Evolutionary conservation across 2,329 filamentous ascomycete species (phyloP), one percentile per base, ranked within the genome.

Genomic region (Arachnomyces sp.): DNA sequence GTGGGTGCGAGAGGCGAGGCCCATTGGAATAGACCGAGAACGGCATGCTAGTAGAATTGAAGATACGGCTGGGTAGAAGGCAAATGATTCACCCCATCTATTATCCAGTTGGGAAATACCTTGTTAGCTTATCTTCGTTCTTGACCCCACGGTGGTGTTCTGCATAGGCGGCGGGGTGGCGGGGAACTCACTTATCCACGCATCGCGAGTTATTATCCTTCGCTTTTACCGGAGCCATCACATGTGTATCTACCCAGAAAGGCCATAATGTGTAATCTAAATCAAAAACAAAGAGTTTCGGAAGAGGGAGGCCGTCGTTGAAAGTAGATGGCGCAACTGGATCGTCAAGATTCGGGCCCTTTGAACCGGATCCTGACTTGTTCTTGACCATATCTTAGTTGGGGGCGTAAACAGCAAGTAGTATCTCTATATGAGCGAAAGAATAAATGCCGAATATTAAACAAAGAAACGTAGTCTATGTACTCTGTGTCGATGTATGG

Each of bases 201-300:
- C 59, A 63, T 43, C 64, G 64, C 18, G 65, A 65, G 46, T 67
- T 67, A 45, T 66, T 64, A 46, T 79, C 76, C 49, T 71, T 72
- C 36, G 77, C 70, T 47, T 79, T 80, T 36, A 94, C 66, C 0
- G 88, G 89, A 5, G 79, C 75, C 16, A 79, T 77, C 52, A 92
- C 83, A 64, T 95, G 89, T 3, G 88, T 94, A 68, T 96, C 92
- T 1, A 94, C 82, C 90, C 90, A 96, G 66, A 95, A 95, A 3
- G 89, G 88, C 92, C 90, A 96, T n/a, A 96, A 73, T 0, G 92
- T 96, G 72, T 95, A 96, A 72, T 96, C 90, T 47, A 96, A 78
- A 61, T 96, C 92, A 67, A 96, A 95, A 48, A 92, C 84, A 53
- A 96, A 75, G 50, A 94, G 74, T 46, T 81, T 79, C 0, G 89